Base-by-base conservation (phyloP, 306 rosid species). In the Prunus mume region DNA sequence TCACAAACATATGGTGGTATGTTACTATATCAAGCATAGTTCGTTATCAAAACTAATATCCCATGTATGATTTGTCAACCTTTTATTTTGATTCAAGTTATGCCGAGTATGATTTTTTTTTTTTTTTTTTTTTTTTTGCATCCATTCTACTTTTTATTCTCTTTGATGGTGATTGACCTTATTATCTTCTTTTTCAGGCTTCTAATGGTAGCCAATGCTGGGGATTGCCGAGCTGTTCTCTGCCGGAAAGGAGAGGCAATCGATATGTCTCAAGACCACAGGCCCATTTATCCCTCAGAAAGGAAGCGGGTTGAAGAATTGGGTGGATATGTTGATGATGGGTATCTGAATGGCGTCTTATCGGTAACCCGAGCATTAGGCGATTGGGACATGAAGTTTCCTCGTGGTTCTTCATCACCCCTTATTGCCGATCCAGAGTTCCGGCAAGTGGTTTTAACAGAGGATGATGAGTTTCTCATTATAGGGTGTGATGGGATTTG, bases 221-320 rank as follows among this genome's bases (percentile, higher is more conserved):
- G 98, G 58, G 98, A 94, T 76, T 94, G 98, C 82, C 90, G 98
- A 76, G 99, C 97, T n/a, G 97, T 95, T 80, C 97, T 95, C 25
- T 83, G 92, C 63, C 89, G 87, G 43, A 92, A 95, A 71, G 99
- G 99, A 68, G 87, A 90, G 89, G 99, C 99, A 60, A 83, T 95
- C 25, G 90, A 95, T 68, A 90, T 95, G 99, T 95, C 99, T 20
- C 89, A 89, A 88, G 99, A 95, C 80, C 99, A 95, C 85, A 81
- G 92, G 60, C 99, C 97, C 4, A 81, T 80, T 67, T 85, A 89
- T 70, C 86, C 93, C n/a, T 81, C 88, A 11, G 99, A 95, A 56
- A 81, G 78, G 80, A 85, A 78, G 77, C 87, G 99, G 14, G 93
- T 95, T 19, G 89, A 90, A 84, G 93, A 88, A 77, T 60, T 91